Evolutionary conservation across 768 basidiomycete genomes (phyloP).

Genomic region (Lentinula guzmanii): DNA sequence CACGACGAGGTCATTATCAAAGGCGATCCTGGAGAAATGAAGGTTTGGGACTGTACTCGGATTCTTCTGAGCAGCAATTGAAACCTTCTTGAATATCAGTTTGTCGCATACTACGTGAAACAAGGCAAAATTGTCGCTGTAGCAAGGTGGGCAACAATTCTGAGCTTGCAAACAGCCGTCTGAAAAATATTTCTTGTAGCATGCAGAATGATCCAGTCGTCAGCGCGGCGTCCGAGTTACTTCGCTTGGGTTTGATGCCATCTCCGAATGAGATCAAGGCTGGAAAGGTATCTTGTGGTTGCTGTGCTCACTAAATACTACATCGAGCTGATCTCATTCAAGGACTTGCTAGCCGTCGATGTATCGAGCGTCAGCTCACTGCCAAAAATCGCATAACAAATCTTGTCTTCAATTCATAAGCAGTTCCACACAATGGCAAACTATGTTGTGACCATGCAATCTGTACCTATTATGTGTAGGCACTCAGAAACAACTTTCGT

Average conservation of each 20-base stretch:
- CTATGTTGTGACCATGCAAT: not conserved
- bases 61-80: not conserved
- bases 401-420: no score
- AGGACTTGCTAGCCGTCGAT: conserved; percentile 37
- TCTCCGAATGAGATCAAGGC: conserved; percentile 62
- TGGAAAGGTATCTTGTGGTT: conserved; percentile 52
- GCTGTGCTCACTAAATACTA: not conserved
- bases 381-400: not conserved
- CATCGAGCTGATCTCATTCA: not conserved
- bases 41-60: conserved; percentile 40
- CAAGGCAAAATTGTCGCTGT: conserved; percentile 60
- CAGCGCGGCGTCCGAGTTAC: conserved; percentile 68
- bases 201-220: conserved; percentile 85
- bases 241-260: conserved; percentile 79
- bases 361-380: conserved; percentile 18
- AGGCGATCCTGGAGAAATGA: conserved; percentile 70
- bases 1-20: conserved; percentile 77
- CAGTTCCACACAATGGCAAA: no score
- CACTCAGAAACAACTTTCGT: no score
- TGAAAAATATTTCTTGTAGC: conserved; percentile 24
- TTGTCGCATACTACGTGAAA: conserved; percentile 76
- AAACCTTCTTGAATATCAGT: conserved; percentile 32
- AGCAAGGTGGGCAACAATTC: conserved; percentile 37
- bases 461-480: not conserved
- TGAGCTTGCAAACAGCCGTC: not conserved